Conservation (phyloP, 2,329 filamentous ascomycete species). For the Fusarium sp. region DNA sequence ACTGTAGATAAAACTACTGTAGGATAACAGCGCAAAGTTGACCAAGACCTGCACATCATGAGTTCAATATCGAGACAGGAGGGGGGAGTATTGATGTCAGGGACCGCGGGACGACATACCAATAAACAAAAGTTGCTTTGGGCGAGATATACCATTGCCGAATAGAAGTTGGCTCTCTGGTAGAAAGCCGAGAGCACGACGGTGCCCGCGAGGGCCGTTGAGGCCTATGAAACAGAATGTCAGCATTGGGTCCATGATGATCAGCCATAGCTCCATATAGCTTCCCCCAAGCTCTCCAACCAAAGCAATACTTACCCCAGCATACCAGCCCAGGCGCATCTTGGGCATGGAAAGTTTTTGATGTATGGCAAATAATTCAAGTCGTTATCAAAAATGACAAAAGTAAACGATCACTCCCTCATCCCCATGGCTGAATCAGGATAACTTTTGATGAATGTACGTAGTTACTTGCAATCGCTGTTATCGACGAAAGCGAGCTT, state of each 20-base stretch:
- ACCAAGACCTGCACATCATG: conserved; percentile 76
- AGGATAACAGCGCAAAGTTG: conserved; percentile 87
- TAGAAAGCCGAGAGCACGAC: conserved; percentile 93
- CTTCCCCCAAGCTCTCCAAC: conserved; percentile 40
- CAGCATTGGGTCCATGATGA: conserved; percentile 36
- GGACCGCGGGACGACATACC: conserved; percentile 63
- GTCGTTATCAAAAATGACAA: conserved; percentile 19
- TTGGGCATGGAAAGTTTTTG: conserved; percentile 52
- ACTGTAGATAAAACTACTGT: conserved; percentile 83
- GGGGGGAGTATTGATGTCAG: neutral
- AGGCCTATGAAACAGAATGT: conserved; percentile 67
- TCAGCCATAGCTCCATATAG: conserved; percentile 43
- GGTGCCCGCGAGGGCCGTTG: conserved; percentile 83
- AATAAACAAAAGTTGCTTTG: conserved; percentile 97
- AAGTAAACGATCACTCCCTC: conserved; percentile 36
- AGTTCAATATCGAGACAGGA: conserved; percentile 20
- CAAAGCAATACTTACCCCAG: conserved; percentile 63
- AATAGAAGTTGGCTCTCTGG: conserved; percentile 97
- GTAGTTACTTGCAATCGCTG: conserved; percentile 11
- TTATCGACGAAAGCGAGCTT: conserved; percentile 35
- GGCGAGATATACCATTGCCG: conserved; percentile 94
- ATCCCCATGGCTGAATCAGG: conserved; percentile 43
- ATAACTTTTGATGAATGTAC: conserved; percentile 25
- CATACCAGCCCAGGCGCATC: conserved; percentile 72
- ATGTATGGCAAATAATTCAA: conserved; percentile 20